phyloP scores from a whole-genome alignment of 2,329 filamentous ascomycete species.

The Scedosporium boydii region DNA sequence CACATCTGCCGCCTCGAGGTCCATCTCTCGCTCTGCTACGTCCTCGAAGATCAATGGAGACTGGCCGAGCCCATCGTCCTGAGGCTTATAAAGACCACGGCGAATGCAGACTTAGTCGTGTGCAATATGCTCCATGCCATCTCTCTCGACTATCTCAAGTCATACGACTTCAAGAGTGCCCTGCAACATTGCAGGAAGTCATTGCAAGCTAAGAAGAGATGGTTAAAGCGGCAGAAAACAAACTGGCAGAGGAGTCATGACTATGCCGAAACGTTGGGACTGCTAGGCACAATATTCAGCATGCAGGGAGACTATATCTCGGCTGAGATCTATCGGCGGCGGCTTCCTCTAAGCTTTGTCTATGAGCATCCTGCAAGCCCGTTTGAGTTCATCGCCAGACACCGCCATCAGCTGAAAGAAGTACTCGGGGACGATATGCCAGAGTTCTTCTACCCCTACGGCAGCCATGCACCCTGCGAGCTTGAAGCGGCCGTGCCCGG shows the following conservation, averaged over 20 bases:
- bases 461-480: no score
- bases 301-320: slow-evolving; percentile 14
- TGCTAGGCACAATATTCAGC: slow-evolving; percentile 16
- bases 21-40: slow-evolving; percentile 15
- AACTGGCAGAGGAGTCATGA: slow-evolving; percentile 6
- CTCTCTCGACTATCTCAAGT: slow-evolving; percentile 13
- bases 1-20: slow-evolving; percentile 11
- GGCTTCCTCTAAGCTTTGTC: slow-evolving; percentile 4
- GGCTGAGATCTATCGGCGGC: slow-evolving; percentile 14
- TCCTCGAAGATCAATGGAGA: slow-evolving; percentile 14
- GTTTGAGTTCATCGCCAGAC: background rate
- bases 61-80: slow-evolving; percentile 12
- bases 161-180: slow-evolving; percentile 15
- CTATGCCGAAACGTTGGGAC: slow-evolving; percentile 13
- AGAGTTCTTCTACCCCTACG: background rate
- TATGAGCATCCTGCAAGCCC: background rate
- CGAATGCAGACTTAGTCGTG: slow-evolving; percentile 8
- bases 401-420: background rate
- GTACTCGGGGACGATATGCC: background rate
- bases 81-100: slow-evolving; percentile 3
- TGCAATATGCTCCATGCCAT: slow-evolving; percentile 16
- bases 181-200: slow-evolving; percentile 14
- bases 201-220: slow-evolving; percentile 13
- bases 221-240: slow-evolving; percentile 10
- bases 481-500: background rate